Evolutionary conservation across 768 basidiomycete genomes (phyloP).

Genomic region (Lanmaoa rubissima): DNA sequence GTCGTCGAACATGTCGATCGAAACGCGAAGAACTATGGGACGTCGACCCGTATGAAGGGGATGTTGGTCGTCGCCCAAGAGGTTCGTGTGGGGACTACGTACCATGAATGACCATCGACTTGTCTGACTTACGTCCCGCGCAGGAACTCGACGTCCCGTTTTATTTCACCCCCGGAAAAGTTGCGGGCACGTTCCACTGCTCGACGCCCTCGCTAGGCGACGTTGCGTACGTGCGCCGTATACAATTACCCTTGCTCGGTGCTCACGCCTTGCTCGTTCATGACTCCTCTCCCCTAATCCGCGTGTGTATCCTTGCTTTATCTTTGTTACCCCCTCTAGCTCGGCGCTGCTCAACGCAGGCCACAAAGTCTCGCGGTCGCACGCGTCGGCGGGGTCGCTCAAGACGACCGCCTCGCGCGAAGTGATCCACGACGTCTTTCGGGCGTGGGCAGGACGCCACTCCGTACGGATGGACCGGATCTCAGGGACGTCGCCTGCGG

Average conservation of each 20-base stretch:
- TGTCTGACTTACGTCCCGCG: neutral
- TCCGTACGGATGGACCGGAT: conserved; percentile 87
- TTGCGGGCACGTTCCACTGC: conserved; percentile 83
- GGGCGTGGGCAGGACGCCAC: conserved; percentile 78
- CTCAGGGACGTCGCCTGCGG: conserved; percentile 68
- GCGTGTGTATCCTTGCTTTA: neutral
- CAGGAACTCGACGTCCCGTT: conserved; percentile 79
- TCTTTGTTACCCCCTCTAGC: conserved; percentile 37
- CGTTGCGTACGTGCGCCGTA: conserved; percentile 56
- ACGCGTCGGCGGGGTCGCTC: conserved; percentile 83
- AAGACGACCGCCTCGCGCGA: conserved; percentile 80
- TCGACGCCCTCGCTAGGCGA: conserved; percentile 72
- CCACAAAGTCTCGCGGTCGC: conserved; percentile 83
- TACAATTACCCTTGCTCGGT: too few relatives aligned
- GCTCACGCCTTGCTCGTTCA: neutral
- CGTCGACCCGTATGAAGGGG: conserved; percentile 83
- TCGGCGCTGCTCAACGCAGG: conserved; percentile 89
- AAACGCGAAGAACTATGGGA: conserved; percentile 68
- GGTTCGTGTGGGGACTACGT: conserved; percentile 42
- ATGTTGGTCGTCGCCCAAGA: conserved; percentile 92
- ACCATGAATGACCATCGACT: neutral
- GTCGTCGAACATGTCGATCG: conserved; percentile 71
- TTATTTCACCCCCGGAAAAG: conserved; percentile 81
- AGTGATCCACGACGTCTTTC: conserved; percentile 78
- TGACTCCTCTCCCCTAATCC: neutral